These are phyloP conservation scores for Solanum hybrid DNA, from an alignment of 305 asterid species.

Conservation along the genomic window DNA sequence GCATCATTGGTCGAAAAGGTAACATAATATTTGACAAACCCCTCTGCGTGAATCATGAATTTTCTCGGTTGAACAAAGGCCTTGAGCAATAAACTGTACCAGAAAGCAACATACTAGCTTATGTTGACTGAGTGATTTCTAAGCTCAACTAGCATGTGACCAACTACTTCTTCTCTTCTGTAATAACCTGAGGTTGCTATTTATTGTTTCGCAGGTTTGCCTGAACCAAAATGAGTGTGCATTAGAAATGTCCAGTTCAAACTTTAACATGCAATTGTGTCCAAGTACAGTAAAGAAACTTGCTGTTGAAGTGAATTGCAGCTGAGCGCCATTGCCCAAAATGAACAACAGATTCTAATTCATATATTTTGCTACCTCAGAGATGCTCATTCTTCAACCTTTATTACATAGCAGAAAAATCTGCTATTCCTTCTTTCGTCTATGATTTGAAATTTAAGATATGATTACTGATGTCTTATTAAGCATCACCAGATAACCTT, in stretches of 20 bases:
- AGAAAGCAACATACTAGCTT: background rate
- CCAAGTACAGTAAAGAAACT: slow-evolving; percentile 32
- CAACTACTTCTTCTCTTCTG: background rate
- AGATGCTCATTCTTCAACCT: background rate
- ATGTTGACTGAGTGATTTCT: background rate
- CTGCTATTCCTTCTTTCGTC: background rate
- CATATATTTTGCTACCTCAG: background rate
- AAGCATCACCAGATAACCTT: background rate
- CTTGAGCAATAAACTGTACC: background rate
- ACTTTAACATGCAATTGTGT: slow-evolving; percentile 33
- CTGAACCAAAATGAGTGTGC: slow-evolving; percentile 40
- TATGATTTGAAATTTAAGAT: background rate
- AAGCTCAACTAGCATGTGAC: background rate
- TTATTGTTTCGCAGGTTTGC: slow-evolving; percentile 40
- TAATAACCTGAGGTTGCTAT: background rate
- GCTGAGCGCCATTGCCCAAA: slow-evolving; percentile 10
- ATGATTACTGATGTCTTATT: background rate
- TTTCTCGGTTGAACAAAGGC: background rate
- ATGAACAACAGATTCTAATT: background rate
- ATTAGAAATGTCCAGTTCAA: slow-evolving; percentile 27
- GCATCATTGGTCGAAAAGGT: slow-evolving; percentile 45
- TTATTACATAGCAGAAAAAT: background rate
- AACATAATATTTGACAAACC: background rate
- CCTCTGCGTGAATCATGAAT: background rate
- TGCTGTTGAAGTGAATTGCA: slow-evolving; percentile 54